phyloP scores from a whole-genome alignment of 345 rosid genomes.

The Lepidium didymum region DNA sequence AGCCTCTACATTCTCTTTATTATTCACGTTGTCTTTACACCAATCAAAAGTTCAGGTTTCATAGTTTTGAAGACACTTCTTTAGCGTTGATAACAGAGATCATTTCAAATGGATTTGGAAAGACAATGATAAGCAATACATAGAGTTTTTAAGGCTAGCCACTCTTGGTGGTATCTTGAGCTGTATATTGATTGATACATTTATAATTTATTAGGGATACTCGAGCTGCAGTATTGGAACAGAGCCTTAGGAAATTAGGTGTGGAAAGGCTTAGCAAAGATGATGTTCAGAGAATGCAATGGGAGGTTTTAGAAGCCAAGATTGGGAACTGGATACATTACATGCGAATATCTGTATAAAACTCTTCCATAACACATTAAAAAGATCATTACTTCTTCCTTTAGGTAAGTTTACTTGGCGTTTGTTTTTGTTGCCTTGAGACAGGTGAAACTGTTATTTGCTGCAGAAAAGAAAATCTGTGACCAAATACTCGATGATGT shows the following conservation, averaged over 20 bases:
- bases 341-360: constrained; percentile 81
- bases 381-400: not conserved
- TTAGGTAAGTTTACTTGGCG: not conserved
- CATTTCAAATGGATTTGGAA: not conserved
- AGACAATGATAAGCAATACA: not conserved
- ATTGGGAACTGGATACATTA: constrained; percentile 96
- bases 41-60: not conserved
- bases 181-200: not conserved
- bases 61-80: not conserved
- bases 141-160: not conserved
- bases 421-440: constrained; percentile 19
- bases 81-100: not conserved
- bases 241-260: constrained; percentile 81
- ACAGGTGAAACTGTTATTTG: constrained; percentile 83
- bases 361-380: not conserved
- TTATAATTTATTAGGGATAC: constrained; percentile 47
- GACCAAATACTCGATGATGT: constrained; percentile 75
- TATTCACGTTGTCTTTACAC: not conserved
- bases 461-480: constrained; percentile 86
- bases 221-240: constrained; percentile 84
- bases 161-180: not conserved
- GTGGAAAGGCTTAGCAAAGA: constrained; percentile 94
- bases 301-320: constrained; percentile 98
- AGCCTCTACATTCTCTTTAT: not conserved
- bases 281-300: constrained; percentile 95